phyloP scores from a whole-genome alignment of 257 asterid genomes.

The Nicotiana sylvestris region DNA sequence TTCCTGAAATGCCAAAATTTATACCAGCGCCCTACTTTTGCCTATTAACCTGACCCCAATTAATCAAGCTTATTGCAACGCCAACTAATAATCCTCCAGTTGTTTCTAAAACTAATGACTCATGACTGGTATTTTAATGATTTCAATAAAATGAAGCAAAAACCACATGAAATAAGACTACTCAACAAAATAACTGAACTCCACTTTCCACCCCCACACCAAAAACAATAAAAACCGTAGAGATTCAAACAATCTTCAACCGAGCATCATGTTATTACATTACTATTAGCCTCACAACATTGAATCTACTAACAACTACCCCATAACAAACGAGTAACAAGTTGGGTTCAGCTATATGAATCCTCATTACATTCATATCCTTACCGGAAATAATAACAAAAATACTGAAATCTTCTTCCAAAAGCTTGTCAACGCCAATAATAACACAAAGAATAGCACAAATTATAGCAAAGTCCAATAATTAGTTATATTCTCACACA shows the following conservation, averaged over 20 bases:
- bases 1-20: background rate
- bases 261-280: background rate
- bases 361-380: background rate
- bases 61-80: background rate
- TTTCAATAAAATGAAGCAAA: background rate
- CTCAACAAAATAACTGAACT: background rate
- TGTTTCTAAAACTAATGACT: background rate
- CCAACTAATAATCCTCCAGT: background rate
- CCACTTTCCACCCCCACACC: background rate
- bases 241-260: background rate
- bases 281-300: background rate
- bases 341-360: constrained; percentile 4
- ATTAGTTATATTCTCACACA: background rate
- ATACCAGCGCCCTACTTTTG: background rate
- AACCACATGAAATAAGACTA: background rate
- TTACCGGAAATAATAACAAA: background rate
- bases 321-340: background rate
- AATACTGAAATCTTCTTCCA: no score
- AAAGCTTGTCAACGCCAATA: no score
- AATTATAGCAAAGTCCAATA: background rate
- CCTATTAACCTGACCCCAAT: background rate
- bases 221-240: background rate
- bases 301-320: background rate
- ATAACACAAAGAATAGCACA: background rate
- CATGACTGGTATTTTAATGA: background rate